phyloP scores from a whole-genome alignment of 306 rosid genomes.

The Phaseolus lunatus region DNA sequence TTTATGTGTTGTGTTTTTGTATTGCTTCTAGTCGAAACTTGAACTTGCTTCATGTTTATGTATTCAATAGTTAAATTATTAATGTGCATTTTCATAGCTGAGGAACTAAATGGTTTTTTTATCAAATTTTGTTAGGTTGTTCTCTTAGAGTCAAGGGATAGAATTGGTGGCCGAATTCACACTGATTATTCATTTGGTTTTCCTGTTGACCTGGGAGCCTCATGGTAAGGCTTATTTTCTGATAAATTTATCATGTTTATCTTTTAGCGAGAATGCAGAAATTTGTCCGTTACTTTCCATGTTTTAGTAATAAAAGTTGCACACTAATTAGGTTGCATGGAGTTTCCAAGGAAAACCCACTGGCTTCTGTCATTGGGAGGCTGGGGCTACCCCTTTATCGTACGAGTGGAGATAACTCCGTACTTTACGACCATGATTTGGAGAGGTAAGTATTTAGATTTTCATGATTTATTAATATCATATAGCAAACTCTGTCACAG shows the following conservation, averaged over 20 bases:
- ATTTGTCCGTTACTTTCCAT: neutral
- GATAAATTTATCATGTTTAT: neutral
- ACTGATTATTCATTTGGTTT: slow-evolving; percentile 92
- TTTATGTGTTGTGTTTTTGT: neutral
- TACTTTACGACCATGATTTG: slow-evolving; percentile 90
- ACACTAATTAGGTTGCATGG: slow-evolving; percentile 84
- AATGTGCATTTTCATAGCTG: neutral
- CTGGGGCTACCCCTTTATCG: slow-evolving; percentile 91
- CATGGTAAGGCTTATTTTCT: slow-evolving; percentile 64
- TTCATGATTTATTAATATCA: neutral
- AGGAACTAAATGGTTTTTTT: slow-evolving; percentile 3
- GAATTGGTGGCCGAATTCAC: slow-evolving; percentile 88
- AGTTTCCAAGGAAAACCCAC: slow-evolving; percentile 86
- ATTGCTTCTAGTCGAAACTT: slow-evolving; percentile 17
- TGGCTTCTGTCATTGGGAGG: slow-evolving; percentile 89
- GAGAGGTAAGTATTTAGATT: slow-evolving; percentile 62
- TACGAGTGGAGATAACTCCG: slow-evolving; percentile 93
- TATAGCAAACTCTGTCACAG: neutral
- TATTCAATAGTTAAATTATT: neutral
- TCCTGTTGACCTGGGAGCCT: slow-evolving; percentile 93
- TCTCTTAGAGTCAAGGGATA: slow-evolving; percentile 84
- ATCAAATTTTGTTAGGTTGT: slow-evolving; percentile 62
- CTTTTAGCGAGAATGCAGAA: neutral
- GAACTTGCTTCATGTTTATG: slow-evolving; percentile 1
- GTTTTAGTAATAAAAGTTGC: neutral